phyloP scores from a whole-genome alignment of 148 eudicot genomes.

The Fallopia convolvulus region DNA sequence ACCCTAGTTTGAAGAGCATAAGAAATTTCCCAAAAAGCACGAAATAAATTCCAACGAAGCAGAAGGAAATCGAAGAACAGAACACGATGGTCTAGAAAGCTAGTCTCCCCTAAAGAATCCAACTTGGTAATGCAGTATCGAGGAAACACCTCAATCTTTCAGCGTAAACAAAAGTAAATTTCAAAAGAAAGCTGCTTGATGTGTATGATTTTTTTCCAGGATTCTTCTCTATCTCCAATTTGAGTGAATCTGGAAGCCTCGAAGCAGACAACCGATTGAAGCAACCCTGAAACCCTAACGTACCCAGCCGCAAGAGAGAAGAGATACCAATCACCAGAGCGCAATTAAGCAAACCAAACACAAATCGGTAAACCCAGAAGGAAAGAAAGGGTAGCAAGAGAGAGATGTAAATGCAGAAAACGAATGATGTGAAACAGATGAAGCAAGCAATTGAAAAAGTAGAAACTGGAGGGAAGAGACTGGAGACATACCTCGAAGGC shows the following conservation, averaged over 20 bases:
- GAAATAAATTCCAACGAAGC: neutral
- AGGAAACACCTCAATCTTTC: neutral
- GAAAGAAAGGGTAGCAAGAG: neutral
- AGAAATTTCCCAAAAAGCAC: neutral
- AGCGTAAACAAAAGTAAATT: neutral
- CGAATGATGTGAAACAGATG: neutral
- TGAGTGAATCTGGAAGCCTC: neutral
- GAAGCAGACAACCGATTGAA: neutral
- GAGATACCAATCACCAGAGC: neutral
- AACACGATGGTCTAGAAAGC: neutral
- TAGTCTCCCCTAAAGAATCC: neutral
- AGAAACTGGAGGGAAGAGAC: neutral
- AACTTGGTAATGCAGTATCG: neutral
- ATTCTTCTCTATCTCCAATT: neutral
- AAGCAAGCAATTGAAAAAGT: neutral
- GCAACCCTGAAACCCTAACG: slow-evolving; percentile 7
- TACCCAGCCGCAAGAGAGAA: neutral
- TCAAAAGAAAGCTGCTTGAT: slow-evolving; percentile 2
- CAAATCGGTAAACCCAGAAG: neutral
- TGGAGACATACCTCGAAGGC: slow-evolving; percentile 3
- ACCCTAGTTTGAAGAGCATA: neutral
- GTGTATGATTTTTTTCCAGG: neutral
- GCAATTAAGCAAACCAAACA: slow-evolving; percentile 5
- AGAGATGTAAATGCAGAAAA: slow-evolving; percentile 1
- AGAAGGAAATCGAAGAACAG: neutral